Evolutionary conservation across 768 basidiomycete species (phyloP).

Genomic region (Pilatotrama ljubarskyi): DNA sequence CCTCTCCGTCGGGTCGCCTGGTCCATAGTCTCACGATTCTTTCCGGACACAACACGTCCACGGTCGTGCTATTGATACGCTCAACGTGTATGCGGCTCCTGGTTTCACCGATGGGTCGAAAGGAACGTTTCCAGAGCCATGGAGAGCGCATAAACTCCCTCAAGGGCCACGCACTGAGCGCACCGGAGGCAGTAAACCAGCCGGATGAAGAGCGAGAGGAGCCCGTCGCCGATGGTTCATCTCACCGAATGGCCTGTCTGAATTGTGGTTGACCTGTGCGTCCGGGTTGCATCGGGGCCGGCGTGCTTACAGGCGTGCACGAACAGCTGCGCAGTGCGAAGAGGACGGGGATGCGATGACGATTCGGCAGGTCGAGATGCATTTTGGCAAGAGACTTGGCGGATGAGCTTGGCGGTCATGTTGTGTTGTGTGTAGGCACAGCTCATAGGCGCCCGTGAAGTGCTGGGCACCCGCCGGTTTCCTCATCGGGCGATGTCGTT

Average conservation of each 20-base stretch:
- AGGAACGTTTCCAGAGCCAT: neutral
- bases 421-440: constrained; percentile 6
- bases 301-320: neutral
- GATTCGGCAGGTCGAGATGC: neutral
- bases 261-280: no score
- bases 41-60: neutral
- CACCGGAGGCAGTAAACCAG: neutral
- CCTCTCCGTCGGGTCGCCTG: neutral
- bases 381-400: neutral
- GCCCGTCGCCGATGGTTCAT: no score
- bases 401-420: constrained; percentile 7
- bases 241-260: no score
- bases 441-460: neutral
- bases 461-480: neutral
- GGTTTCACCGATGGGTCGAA: constrained; percentile 1
- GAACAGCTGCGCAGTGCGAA: neutral
- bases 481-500: neutral
- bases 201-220: neutral
- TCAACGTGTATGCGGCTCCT: neutral
- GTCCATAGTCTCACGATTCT: constrained; percentile 12
- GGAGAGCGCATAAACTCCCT: constrained; percentile 17
- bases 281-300: neutral
- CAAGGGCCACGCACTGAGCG: neutral
- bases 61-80: neutral
- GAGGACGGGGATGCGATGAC: neutral